Evolutionary conservation across 345 rosid species (phyloP).

Genomic region (Erodium maritimum): DNA sequence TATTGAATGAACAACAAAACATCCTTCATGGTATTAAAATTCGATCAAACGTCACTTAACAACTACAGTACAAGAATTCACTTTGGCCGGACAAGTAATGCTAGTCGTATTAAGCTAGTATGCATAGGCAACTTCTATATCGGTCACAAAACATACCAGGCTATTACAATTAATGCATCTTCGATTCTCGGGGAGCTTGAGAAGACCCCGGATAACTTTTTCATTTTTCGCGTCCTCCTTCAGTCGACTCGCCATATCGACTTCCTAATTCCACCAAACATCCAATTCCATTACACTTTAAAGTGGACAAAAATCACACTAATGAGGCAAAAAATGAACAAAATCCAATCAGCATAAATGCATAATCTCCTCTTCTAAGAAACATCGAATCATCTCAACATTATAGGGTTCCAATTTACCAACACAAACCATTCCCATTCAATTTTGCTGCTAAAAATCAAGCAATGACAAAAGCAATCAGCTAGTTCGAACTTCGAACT

Average conservation of each 20-base stretch:
- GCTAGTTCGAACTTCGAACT: background rate
- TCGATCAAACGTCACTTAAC: background rate
- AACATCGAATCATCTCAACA: too few relatives aligned
- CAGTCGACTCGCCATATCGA: slow-evolving; percentile 47
- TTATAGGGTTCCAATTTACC: too few relatives aligned
- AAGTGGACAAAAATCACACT: background rate
- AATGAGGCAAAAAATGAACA: background rate
- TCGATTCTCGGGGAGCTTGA: slow-evolving; percentile 75
- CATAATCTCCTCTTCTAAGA: too few relatives aligned
- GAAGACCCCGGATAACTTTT: slow-evolving; percentile 67
- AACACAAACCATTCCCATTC: too few relatives aligned
- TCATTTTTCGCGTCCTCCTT: slow-evolving; percentile 92
- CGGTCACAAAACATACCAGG: slow-evolving; percentile 34
- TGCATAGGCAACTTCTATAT: too few relatives aligned
- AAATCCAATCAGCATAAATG: too few relatives aligned
- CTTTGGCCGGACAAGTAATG: background rate
- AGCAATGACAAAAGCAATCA: background rate
- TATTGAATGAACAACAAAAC: background rate
- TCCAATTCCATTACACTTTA: background rate
- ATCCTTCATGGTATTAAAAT: too few relatives aligned
- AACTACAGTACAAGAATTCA: background rate
- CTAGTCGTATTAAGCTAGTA: too few relatives aligned
- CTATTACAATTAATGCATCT: slow-evolving; percentile 91
- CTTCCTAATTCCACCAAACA: slow-evolving; percentile 9
- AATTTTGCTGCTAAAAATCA: too few relatives aligned